Conservation (phyloP, 2,329 filamentous ascomycete genomes). For the Ophiostoma ulmi region DNA sequence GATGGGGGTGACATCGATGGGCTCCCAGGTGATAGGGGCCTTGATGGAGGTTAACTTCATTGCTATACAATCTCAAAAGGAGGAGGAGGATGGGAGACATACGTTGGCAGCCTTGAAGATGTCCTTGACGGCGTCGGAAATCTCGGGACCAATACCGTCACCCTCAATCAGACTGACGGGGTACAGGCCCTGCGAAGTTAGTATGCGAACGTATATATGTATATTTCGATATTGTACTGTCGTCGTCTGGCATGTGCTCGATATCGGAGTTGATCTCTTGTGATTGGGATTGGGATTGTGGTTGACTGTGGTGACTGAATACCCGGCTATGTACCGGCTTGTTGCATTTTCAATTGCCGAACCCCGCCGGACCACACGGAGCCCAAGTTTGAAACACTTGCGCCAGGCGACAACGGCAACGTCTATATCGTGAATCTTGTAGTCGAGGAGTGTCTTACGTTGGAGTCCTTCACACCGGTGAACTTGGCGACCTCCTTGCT, state of each 20-base stretch:
- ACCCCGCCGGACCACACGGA: conserved; percentile 8
- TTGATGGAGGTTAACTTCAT: conserved; percentile 39
- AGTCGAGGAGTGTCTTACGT: conserved; percentile 56
- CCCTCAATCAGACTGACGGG: conserved; percentile 96
- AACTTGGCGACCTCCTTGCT: conserved; percentile 84
- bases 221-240: not conserved
- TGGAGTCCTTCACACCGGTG: conserved; percentile 79
- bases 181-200: conserved; percentile 70
- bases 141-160: conserved; percentile 97
- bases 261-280: not conserved
- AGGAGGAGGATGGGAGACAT: conserved; percentile 30
- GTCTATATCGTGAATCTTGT: not conserved
- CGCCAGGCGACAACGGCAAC: not conserved
- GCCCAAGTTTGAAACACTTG: not conserved
- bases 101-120: conserved; percentile 96
- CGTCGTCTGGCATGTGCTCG: conserved; percentile 3
- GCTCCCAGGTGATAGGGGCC: conserved; percentile 94
- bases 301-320: not conserved
- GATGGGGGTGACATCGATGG: conserved; percentile 89
- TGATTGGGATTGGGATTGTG: not conserved
- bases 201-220: not conserved
- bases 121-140: conserved; percentile 95
- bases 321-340: not conserved
- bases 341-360: conserved; percentile 4
- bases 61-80: not conserved